A percentile compares a stretch with the other conserved stretches of the same genome.
These are phyloP conservation scores for Penicillium goetzii DNA, from an alignment of 495 filamentous ascomycete genomes.

Conservation along the genomic window DNA sequence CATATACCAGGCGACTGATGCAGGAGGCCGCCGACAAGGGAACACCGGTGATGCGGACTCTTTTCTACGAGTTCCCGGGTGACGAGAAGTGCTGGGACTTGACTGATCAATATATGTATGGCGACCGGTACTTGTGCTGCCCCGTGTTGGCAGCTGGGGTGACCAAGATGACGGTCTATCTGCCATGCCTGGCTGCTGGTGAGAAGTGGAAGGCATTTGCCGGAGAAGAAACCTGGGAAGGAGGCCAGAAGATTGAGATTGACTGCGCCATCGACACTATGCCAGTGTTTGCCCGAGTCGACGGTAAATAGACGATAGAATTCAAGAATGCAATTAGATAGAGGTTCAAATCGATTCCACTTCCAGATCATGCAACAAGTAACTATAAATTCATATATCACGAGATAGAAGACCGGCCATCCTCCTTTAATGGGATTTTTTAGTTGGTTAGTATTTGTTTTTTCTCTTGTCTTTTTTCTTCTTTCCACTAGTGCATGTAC, in stretches of 20 bases:
- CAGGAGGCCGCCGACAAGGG: conserved; percentile 2
- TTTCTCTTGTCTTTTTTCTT: no score
- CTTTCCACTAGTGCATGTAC: no score
- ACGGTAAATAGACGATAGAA: neutral
- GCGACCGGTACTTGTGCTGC: conserved; percentile 9
- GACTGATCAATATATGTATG: conserved; percentile 10
- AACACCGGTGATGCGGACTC: conserved; percentile 6
- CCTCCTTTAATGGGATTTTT: no score
- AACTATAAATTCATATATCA: no score
- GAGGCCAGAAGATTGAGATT: neutral
- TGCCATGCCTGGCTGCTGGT: neutral
- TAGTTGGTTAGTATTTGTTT: no score
- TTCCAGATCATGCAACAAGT: no score
- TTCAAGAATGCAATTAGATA: neutral
- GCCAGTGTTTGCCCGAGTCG: conserved; percentile 8
- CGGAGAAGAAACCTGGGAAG: conserved; percentile 7
- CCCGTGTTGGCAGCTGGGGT: neutral
- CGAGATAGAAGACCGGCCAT: no score
- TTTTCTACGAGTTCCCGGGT: conserved; percentile 4
- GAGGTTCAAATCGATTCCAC: no score
- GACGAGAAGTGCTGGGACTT: conserved; percentile 5
- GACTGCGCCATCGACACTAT: conserved; percentile 8
- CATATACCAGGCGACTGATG: conserved; percentile 6
- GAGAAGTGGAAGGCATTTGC: neutral
- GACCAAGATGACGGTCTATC: conserved; percentile 8